A percentile compares a stretch with the other conserved stretches of the same genome.
These are phyloP conservation scores for Curvularia sp. DNA, from an alignment of 2,329 filamentous ascomycete species.

Conservation along the genomic window DNA sequence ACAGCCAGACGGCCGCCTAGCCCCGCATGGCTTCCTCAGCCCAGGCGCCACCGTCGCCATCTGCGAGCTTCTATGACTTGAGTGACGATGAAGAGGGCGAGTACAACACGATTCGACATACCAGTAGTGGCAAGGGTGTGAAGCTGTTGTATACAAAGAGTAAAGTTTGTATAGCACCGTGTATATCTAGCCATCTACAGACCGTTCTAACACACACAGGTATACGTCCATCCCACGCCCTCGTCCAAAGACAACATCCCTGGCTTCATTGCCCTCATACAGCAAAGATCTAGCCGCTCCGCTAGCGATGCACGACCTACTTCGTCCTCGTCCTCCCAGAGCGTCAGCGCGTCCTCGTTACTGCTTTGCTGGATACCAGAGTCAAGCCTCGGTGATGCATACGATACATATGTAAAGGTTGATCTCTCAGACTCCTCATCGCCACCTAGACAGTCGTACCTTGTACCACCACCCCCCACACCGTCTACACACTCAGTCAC, in stretches of 20 bases:
- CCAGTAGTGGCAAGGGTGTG: slow-evolving; percentile 78
- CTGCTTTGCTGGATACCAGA: slow-evolving; percentile 95
- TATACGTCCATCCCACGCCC: slow-evolving; percentile 94
- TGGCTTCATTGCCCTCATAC: slow-evolving; percentile 89
- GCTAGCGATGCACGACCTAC: slow-evolving; percentile 45
- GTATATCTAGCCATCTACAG: background rate
- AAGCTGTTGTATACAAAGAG: slow-evolving; percentile 96
- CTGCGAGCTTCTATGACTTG: slow-evolving; percentile 91
- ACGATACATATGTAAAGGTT: slow-evolving; percentile 92
- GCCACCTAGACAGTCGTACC: slow-evolving; percentile 82
- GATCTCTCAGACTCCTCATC: slow-evolving; percentile 83
- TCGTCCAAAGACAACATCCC: slow-evolving; percentile 95
- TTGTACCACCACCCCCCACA: slow-evolving; percentile 90
- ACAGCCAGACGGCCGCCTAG: slow-evolving; percentile 11
- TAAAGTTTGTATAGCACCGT: slow-evolving; percentile 67
- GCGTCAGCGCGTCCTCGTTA: slow-evolving; percentile 70
- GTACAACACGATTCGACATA: slow-evolving; percentile 91
- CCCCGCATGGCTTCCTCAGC: slow-evolving; percentile 45
- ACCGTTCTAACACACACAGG: slow-evolving; percentile 58
- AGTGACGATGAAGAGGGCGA: slow-evolving; percentile 96
- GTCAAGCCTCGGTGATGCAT: slow-evolving; percentile 79
- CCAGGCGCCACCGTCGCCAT: slow-evolving; percentile 68
- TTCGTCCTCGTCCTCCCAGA: slow-evolving; percentile 53
- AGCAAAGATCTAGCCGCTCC: slow-evolving; percentile 70
- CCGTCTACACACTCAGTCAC: slow-evolving; percentile 76